Evolutionary conservation across 1,284 basidiomycete genomes (phyloP), one percentile per base, ranked within the genome.

Genomic region (Porodaedalea pini): DNA sequence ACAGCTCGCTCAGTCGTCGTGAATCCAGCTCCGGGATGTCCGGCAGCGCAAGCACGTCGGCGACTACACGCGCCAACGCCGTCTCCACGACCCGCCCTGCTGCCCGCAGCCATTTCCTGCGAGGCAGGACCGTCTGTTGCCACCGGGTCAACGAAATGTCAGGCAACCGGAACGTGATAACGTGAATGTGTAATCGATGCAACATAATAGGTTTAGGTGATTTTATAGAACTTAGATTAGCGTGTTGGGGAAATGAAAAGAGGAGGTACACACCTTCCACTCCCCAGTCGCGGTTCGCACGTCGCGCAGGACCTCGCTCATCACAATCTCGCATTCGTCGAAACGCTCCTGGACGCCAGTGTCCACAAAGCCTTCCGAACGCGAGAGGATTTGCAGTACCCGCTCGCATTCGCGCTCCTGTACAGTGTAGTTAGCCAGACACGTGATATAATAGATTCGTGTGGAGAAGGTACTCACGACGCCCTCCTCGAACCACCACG

Each of bases 1-100:
- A 90, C 0, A 98, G 76, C 66, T 90, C 85, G 63, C 88, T 88
- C 32, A 99, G 73, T 45, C 85, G 79, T 63, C 90, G 86, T 3
- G 94, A 96, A 65, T 98, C 95, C 8, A 85, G 77, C 66, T 93
- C 95, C 0, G 94, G 88, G 64, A 99, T 98, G 70, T 99, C 96
- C 1, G 82, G 79, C 50, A 98, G 74, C 0, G 82, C 83, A 45
- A 95, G 74, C 11, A 98, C 80, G 63, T 91, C 88, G 47, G 79
- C 78, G 8, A 95, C 75, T 3, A 97, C 80, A 2, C 83, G 77
- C 2, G 76, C 76, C 31, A 96, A 76, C 2, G 86, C 83, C 10
- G 82, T 77, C 59, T 98, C 88, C 11, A 90, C 82, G 10, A 97
- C 70, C 15, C 78, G 73, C 5, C 96, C 96, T 15, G 96, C 68